Evolutionary conservation across 1,284 basidiomycete genomes (phyloP).

Genomic region (Malassezia pachydermatis): DNA sequence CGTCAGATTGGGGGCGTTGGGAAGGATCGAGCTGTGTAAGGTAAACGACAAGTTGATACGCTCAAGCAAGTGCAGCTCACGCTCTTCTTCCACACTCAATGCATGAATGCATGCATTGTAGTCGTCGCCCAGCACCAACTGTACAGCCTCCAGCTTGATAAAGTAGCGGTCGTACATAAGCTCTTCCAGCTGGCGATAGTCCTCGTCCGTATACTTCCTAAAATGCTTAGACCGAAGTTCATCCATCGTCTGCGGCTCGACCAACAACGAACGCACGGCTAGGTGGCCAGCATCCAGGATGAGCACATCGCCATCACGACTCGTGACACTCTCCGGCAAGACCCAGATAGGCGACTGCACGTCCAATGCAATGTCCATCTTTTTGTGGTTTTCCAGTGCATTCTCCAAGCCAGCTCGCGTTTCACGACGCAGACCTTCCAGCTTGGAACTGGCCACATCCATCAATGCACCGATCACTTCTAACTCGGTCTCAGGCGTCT

Average conservation of each 20-base stretch:
- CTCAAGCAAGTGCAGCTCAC: conserved; percentile 65
- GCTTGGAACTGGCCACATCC: conserved; percentile 80
- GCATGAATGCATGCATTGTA: conserved; percentile 63
- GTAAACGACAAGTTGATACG: conserved; percentile 82
- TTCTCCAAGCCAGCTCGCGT: conserved; percentile 89
- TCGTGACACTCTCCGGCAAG: conserved; percentile 73
- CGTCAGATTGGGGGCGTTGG: conserved; percentile 71
- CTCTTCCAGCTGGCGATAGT: conserved; percentile 76
- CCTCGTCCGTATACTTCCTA: conserved; percentile 75
- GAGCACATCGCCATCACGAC: conserved; percentile 69
- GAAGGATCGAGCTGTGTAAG: conserved; percentile 87
- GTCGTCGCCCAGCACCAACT: conserved; percentile 84
- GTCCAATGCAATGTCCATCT: conserved; percentile 87
- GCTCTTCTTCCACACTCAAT: conserved; percentile 56
- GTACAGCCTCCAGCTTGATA: conserved; percentile 71
- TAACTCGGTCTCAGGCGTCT: conserved; percentile 84
- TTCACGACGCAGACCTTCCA: conserved; percentile 89
- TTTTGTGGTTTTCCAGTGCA: conserved; percentile 85
- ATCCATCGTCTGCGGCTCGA: conserved; percentile 68
- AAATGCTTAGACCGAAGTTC: conserved; percentile 76
- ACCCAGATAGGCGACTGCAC: conserved; percentile 97
- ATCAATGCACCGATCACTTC: conserved; percentile 68
- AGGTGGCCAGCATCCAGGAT: conserved; percentile 96
- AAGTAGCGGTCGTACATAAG: conserved; percentile 93
- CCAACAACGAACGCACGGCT: conserved; percentile 78